phyloP scores from a whole-genome alignment of 768 basidiomycete genomes.

The Pisolithus tinctorius region DNA sequence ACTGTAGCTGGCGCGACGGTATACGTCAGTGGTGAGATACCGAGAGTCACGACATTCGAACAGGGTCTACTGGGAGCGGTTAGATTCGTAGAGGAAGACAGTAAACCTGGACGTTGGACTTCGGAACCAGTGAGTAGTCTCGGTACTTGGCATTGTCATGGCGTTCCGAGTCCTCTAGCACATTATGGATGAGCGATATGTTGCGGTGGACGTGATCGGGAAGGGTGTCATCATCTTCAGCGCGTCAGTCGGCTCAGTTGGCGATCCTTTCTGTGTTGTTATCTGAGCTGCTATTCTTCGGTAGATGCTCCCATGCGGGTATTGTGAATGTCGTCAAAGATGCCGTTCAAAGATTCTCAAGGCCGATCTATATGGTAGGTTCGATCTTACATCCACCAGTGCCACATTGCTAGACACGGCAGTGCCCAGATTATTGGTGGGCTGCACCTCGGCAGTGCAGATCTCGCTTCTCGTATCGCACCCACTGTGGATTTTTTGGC shows the following conservation, averaged over 20 bases:
- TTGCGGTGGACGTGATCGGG: conserved; percentile 67
- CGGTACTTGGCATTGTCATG: neutral
- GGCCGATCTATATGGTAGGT: conserved; percentile 72
- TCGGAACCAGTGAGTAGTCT: conserved; percentile 43
- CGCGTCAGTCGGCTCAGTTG: conserved; percentile 46
- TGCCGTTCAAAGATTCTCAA: conserved; percentile 50
- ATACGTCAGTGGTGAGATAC: conserved; percentile 79
- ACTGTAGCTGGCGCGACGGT: conserved; percentile 54
- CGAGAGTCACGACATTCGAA: conserved; percentile 63
- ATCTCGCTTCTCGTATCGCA: conserved; percentile 53
- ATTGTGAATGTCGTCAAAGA: conserved; percentile 79
- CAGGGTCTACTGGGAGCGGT: conserved; percentile 59
- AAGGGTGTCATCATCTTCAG: conserved; percentile 82
- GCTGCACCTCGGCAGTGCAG: conserved; percentile 72
- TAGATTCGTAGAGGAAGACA: conserved; percentile 43
- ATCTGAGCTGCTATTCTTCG: neutral
- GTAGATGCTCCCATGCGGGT: conserved; percentile 70
- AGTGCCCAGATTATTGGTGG: conserved; percentile 63
- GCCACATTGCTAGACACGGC: neutral
- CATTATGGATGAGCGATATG: conserved; percentile 81
- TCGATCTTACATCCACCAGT: neutral
- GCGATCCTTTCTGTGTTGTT: neutral
- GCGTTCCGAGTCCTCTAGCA: conserved; percentile 34
- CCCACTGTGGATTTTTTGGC: conserved; percentile 70
- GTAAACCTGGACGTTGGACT: conserved; percentile 35